Evolutionary conservation across 805 yeast species (phyloP).

Genomic region (Schizosaccharomyces osmophilus): DNA sequence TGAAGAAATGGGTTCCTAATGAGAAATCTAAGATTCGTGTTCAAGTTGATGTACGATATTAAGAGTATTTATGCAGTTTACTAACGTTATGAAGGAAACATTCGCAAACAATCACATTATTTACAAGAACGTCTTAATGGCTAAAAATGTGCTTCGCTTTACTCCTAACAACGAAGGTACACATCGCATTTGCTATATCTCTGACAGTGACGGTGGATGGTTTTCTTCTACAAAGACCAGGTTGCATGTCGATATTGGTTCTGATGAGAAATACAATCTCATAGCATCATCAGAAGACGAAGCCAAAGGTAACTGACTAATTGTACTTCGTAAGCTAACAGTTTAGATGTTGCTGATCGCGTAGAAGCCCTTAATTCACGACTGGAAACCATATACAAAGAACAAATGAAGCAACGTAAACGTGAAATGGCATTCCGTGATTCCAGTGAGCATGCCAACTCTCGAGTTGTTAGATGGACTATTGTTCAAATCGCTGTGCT

Average conservation of each 20-base stretch:
- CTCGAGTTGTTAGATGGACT: conserved; percentile 51
- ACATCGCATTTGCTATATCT: conserved; percentile 57
- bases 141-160: conserved; percentile 50
- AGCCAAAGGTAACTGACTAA: not conserved
- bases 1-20: conserved; percentile 28
- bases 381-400: conserved; percentile 33
- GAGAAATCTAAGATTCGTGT: conserved; percentile 32
- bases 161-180: conserved; percentile 68
- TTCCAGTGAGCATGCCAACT: conserved; percentile 50
- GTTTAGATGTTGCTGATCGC: conserved; percentile 24
- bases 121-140: conserved; percentile 34
- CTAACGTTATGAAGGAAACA: conserved; percentile 23
- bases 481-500: conserved; percentile 45
- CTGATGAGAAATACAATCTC: conserved; percentile 24
- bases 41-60: conserved; percentile 31
- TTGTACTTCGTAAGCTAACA: conserved; percentile 9
- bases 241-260: conserved; percentile 49
- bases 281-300: conserved; percentile 14
- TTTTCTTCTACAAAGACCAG: conserved; percentile 39
- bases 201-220: conserved; percentile 28
- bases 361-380: conserved; percentile 33
- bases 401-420: conserved; percentile 35
- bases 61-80: not conserved
- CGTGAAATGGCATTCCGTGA: conserved; percentile 59
- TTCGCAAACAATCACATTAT: conserved; percentile 70